Percentiles rank a stretch among this genome's conserved stretches.
phyloP scores from a whole-genome alignment of 495 filamentous ascomycete species.

The Aspergillus hancockii region DNA sequence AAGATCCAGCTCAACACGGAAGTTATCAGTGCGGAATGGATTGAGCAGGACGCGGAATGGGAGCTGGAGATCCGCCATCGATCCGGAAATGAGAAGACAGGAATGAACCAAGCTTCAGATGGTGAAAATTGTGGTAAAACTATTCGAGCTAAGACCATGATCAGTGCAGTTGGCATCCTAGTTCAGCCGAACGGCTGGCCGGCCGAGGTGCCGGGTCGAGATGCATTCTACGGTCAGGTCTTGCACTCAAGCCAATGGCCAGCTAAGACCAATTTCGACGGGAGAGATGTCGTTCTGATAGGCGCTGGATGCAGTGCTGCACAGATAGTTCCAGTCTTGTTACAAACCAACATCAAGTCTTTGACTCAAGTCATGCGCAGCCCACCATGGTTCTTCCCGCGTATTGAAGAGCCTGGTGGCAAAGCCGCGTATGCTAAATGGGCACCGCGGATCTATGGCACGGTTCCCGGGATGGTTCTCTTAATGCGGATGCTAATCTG shows the following conservation, averaged over 20 bases:
- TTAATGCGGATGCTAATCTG: not conserved
- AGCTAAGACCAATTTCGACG: constrained; percentile 40
- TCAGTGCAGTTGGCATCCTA: constrained; percentile 56
- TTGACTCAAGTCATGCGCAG: constrained; percentile 64
- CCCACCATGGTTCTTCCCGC: constrained; percentile 56
- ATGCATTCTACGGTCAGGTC: constrained; percentile 54
- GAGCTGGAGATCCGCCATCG: constrained; percentile 49
- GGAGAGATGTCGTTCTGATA: constrained; percentile 59
- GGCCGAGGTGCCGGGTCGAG: constrained; percentile 39
- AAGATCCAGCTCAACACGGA: constrained; percentile 62
- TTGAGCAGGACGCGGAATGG: constrained; percentile 57
- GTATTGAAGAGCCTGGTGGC: not conserved
- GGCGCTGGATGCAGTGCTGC: constrained; percentile 62
- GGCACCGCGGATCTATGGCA: not conserved
- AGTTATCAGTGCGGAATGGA: constrained; percentile 47
- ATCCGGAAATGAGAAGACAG: constrained; percentile 37
- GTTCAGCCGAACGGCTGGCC: constrained; percentile 56
- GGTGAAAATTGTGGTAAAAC: constrained; percentile 27
- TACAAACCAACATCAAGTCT: constrained; percentile 43
- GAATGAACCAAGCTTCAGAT: constrained; percentile 41
- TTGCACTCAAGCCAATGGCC: constrained; percentile 64
- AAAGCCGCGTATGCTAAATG: not conserved
- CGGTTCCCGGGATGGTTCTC: not conserved
- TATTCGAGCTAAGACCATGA: constrained; percentile 55
- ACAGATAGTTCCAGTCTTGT: constrained; percentile 44